Percentiles rank a stretch among this genome's conserved stretches.
Conservation (phyloP, 2,329 filamentous ascomycete genomes). For the Mycosphaerella arachidis region DNA sequence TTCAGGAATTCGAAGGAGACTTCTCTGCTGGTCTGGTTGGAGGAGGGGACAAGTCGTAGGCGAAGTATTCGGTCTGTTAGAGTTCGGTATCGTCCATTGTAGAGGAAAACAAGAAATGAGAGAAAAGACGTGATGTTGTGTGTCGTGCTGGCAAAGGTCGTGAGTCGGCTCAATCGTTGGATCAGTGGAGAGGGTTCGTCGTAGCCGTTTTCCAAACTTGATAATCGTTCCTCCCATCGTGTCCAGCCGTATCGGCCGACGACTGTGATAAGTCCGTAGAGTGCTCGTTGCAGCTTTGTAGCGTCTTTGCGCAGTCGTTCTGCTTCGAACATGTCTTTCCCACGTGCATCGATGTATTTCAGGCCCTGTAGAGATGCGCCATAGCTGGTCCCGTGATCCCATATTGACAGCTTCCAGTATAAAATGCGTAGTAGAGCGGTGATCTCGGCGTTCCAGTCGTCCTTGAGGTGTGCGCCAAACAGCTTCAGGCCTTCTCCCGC, state of each 20-base stretch:
- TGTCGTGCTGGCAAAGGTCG: conserved; percentile 62
- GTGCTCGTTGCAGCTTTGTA: conserved; percentile 73
- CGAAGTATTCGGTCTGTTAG: conserved; percentile 79
- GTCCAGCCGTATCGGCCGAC: conserved; percentile 86
- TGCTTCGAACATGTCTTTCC: conserved; percentile 9
- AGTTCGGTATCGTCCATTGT: conserved; percentile 87
- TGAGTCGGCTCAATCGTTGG: conserved; percentile 61
- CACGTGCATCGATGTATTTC: conserved; percentile 77
- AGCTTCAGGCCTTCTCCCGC: conserved; percentile 86
- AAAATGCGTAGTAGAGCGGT: conserved; percentile 69
- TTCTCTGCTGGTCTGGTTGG: conserved; percentile 79
- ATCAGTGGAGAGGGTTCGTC: conserved; percentile 52
- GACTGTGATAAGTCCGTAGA: conserved; percentile 82
- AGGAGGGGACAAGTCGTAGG: conserved; percentile 79
- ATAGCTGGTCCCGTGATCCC: conserved; percentile 95
- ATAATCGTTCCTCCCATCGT: conserved; percentile 83
- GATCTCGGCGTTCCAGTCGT: conserved; percentile 86
- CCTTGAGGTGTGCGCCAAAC: conserved; percentile 70
- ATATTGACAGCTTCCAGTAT: conserved; percentile 91
- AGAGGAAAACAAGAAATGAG: conserved; percentile 85
- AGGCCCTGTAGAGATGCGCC: conserved; percentile 90
- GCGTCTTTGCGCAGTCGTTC: conserved; percentile 55
- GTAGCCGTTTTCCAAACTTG: conserved; percentile 71
- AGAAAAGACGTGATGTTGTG: conserved; percentile 77
- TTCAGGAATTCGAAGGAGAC: conserved; percentile 98